phyloP scores from a whole-genome alignment of 2,329 filamentous ascomycete genomes.

The Sphaerulina vaccinii region DNA sequence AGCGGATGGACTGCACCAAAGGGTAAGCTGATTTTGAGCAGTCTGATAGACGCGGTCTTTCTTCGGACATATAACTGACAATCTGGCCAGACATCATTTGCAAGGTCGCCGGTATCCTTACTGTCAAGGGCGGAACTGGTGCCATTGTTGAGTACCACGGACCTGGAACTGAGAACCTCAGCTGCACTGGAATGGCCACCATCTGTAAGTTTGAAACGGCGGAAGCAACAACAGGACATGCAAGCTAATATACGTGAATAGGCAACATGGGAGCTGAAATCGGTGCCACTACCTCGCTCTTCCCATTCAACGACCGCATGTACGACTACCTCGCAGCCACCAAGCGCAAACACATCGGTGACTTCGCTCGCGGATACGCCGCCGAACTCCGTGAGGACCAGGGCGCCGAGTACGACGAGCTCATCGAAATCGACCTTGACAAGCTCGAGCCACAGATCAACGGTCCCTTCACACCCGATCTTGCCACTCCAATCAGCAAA shows the following conservation, averaged over 20 bases:
- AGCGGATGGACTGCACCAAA: conserved; percentile 92
- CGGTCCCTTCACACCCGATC: conserved; percentile 96
- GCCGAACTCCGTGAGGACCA: conserved; percentile 83
- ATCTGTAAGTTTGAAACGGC: conserved; percentile 54
- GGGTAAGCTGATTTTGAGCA: conserved; percentile 55
- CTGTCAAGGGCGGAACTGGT: conserved; percentile 96
- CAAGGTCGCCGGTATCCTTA: conserved; percentile 94
- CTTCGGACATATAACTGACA: conserved; percentile 12
- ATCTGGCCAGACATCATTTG: conserved; percentile 78
- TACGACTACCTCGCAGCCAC: conserved; percentile 92
- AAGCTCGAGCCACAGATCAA: conserved; percentile 98
- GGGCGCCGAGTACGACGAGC: conserved; percentile 90
- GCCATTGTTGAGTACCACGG: conserved; percentile 40
- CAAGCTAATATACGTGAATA: background rate
- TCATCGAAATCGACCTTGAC: conserved; percentile 93
- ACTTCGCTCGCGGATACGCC: conserved; percentile 82
- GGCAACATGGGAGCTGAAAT: conserved; percentile 58
- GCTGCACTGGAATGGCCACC: conserved; percentile 83
- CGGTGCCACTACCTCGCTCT: conserved; percentile 85
- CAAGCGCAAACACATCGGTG: conserved; percentile 85
- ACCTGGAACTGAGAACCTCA: conserved; percentile 71
- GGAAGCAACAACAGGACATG: background rate
- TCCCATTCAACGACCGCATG: conserved; percentile 98
- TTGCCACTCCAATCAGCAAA: conserved; percentile 96
- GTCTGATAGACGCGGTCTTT: background rate